Conservation (phyloP, 106 monocot genomes). For the Triglochin maritima region DNA sequence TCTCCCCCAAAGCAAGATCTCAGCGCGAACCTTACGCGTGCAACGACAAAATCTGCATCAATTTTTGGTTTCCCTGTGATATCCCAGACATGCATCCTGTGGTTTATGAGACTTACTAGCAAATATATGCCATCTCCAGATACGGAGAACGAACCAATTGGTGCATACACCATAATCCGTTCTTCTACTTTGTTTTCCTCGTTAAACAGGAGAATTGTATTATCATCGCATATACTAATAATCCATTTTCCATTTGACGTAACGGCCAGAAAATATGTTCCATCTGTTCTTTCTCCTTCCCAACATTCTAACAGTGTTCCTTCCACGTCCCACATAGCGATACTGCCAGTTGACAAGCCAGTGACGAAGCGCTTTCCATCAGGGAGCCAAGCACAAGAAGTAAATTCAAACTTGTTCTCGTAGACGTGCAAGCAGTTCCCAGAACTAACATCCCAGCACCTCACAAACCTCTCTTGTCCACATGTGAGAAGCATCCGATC, state of each 20-base stretch:
- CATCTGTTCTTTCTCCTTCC: constrained; percentile 48
- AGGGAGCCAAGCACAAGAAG: constrained; percentile 81
- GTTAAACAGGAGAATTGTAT: constrained; percentile 44
- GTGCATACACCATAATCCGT: constrained; percentile 52
- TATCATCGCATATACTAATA: constrained; percentile 43
- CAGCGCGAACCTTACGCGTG: constrained; percentile 54
- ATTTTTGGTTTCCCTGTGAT: constrained; percentile 36
- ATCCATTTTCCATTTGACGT: constrained; percentile 49
- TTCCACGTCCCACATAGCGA: constrained; percentile 60
- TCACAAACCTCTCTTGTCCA: constrained; percentile 59
- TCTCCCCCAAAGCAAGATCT: constrained; percentile 88
- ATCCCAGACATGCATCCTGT: constrained; percentile 86
- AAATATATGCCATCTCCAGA: constrained; percentile 64
- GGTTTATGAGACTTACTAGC: constrained; percentile 59
- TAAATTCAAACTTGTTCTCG: constrained; percentile 41
- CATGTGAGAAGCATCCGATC: constrained; percentile 73
- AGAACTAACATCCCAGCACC: constrained; percentile 57
- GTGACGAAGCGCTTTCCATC: constrained; percentile 53
- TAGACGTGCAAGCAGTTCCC: constrained; percentile 55
- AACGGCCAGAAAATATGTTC: constrained; percentile 56
- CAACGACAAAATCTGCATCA: constrained; percentile 57
- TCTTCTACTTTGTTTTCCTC: constrained; percentile 47
- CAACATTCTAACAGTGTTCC: constrained; percentile 53
- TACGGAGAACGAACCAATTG: constrained; percentile 70
- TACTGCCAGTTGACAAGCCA: constrained; percentile 40